Evolutionary conservation across 164 flowering plant species (phyloP).

Genomic region (Cinnamomum micranthum): DNA sequence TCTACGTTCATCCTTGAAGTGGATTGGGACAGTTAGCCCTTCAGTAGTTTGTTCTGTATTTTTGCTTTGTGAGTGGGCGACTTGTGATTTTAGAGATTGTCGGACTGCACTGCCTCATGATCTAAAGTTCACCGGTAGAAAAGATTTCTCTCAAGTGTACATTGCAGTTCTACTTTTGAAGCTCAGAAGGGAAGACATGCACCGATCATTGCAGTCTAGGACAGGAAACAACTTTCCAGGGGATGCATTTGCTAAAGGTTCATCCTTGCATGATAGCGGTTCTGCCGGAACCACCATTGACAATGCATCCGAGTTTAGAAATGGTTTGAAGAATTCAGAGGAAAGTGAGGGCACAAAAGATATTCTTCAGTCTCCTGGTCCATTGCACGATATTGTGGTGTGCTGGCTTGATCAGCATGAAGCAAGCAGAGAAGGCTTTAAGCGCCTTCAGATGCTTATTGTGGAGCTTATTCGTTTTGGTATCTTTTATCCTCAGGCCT

Average conservation of each 20-base stretch:
- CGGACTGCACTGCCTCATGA: constrained; percentile 47
- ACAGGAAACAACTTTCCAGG: constrained; percentile 19
- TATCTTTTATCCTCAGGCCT: constrained; percentile 81
- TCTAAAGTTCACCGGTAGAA: constrained; percentile 66
- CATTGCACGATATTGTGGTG: constrained; percentile 85
- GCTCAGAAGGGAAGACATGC: constrained; percentile 47
- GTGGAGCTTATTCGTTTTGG: constrained; percentile 74
- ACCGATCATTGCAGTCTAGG: constrained; percentile 21
- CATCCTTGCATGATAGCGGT: constrained; percentile 18
- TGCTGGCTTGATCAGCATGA: constrained; percentile 99
- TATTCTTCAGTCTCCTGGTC: constrained; percentile 72
- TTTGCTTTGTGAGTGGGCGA: constrained; percentile 96
- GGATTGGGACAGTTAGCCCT: constrained; percentile 53
- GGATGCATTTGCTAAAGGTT: not conserved
- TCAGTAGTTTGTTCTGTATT: constrained; percentile 71
- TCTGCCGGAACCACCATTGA: constrained; percentile 24
- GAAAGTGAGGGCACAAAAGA: constrained; percentile 28
- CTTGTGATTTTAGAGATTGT: constrained; percentile 85
- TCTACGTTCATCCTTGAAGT: constrained; percentile 69
- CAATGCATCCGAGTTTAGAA: constrained; percentile 19
- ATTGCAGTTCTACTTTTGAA: constrained; percentile 66
- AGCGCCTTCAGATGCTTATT: constrained; percentile 67
- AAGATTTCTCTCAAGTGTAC: constrained; percentile 70
- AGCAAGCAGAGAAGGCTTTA: constrained; percentile 56
- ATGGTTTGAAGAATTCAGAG: constrained; percentile 22